Conservation (phyloP, 2,329 filamentous ascomycete species). For the Calonectria henricotiae region DNA sequence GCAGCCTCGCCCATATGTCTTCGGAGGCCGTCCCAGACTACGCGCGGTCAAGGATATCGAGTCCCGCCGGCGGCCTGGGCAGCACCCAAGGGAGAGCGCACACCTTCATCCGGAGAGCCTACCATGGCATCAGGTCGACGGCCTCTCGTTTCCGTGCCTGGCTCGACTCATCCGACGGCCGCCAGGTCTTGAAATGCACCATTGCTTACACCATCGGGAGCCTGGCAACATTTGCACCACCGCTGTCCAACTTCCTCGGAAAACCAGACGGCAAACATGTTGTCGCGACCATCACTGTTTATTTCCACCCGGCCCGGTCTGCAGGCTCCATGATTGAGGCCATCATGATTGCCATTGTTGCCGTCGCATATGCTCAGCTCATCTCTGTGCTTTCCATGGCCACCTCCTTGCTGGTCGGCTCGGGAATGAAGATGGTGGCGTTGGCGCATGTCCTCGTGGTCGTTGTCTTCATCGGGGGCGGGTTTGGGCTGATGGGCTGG, state of each 20-base stretch:
- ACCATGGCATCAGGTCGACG: constrained; percentile 54
- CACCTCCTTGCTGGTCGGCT: constrained; percentile 84
- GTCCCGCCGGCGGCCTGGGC: background rate
- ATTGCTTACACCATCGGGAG: constrained; percentile 91
- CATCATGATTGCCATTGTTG: constrained; percentile 81
- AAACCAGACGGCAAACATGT: constrained; percentile 93
- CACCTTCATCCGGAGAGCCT: constrained; percentile 37
- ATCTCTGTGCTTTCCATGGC: constrained; percentile 89
- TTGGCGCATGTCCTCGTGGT: constrained; percentile 87
- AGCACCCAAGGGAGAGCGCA: constrained; percentile 24
- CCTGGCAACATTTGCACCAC: constrained; percentile 85
- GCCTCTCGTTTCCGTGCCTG: constrained; percentile 70
- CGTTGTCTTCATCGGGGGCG: constrained; percentile 87
- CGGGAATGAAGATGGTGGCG: constrained; percentile 75
- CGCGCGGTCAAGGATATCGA: constrained; percentile 3
- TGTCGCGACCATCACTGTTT: constrained; percentile 93
- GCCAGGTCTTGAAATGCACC: constrained; percentile 90
- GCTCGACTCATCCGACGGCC: constrained; percentile 80
- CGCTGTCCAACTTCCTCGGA: constrained; percentile 81
- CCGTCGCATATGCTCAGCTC: constrained; percentile 80
- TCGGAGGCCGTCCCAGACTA: background rate
- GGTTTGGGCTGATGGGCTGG: constrained; percentile 90
- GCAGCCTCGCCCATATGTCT: constrained; percentile 26
- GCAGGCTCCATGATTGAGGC: constrained; percentile 93
- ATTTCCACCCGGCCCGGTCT: constrained; percentile 92